A percentile compares a stretch with the other conserved stretches of the same genome.
phyloP scores from a whole-genome alignment of 176 grass and related monocot species.

The Carex cristatella region DNA sequence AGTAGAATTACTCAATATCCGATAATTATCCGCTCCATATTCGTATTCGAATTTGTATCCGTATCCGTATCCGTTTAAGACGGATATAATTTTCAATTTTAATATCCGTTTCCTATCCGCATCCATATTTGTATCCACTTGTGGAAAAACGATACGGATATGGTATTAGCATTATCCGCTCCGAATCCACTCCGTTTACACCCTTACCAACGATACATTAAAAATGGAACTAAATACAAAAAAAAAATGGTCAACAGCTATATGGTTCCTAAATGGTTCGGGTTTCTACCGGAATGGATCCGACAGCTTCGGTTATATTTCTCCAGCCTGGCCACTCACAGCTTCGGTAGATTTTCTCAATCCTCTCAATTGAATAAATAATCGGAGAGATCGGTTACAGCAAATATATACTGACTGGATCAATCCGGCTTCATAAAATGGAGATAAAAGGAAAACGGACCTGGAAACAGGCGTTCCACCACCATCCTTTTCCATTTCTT shows the following conservation, averaged over 20 bases:
- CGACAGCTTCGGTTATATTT: background rate
- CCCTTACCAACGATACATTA: background rate
- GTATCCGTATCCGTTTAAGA: no score
- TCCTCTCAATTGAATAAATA: slow-evolving; percentile 9
- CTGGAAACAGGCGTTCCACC: background rate
- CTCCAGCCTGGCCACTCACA: background rate
- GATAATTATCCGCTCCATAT: no score
- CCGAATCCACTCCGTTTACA: no score
- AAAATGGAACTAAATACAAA: background rate
- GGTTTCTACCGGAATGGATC: background rate
- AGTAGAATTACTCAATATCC: no score
- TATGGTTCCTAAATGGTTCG: background rate
- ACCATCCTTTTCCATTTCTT: background rate
- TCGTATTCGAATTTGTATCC: no score
- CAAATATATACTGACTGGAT: background rate
- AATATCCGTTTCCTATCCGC: no score
- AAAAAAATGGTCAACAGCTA: background rate
- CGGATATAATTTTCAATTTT: no score
- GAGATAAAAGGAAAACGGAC: background rate
- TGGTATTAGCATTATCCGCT: no score
- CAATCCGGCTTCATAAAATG: background rate
- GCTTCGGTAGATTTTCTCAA: background rate
- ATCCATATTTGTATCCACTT: no score
- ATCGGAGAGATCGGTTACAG: background rate
- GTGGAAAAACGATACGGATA: no score